Evolutionary conservation across 2,329 filamentous ascomycete species (phyloP), one percentile per base, ranked within the genome.

Genomic region (Fusarium sororula): DNA sequence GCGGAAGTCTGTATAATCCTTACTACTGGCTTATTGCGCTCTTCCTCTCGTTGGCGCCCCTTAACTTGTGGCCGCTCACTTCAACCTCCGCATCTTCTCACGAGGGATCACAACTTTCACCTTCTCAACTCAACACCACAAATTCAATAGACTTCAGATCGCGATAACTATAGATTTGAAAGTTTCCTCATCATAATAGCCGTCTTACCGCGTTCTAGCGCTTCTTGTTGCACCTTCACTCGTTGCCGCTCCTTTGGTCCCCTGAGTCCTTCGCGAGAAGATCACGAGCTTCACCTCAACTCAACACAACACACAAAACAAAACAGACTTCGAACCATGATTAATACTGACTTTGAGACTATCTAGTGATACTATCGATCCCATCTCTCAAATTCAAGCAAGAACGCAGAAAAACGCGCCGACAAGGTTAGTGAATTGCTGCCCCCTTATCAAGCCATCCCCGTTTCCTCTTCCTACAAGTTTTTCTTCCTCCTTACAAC

Each of bases 371-470:
- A 20, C 12, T 17, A 38, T n/a, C 14, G 7, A n/a, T 24, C 20
- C 22, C 7, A 26, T 26, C 32, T 41, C 35, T 28, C 20, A 18
- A 41, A 17, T 4, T 35, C 24, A 38, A 42, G 42, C 22, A 59
- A 51, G 10, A 48, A 13, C 55, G 30, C 41, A 37, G 30, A 58
- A 58, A 11, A 28, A 9, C 26, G n/a, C 28, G 39, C 32, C 62
- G 13, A 30, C 28, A 60, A 74, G 67, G 71, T 72, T 50, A 59
- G 30, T 45, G 50, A 37, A 55, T n/a, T n/a, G 37, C 15, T 42
- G 14, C 15, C 24, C 24, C 35, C 11, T 41, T 13, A 42, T 41
- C 14, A 41, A 55, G 3, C 26, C 14, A 39, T 7, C 32, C 13
- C 35, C 51, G 20, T 54, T 38, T 39, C 35, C 51, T 55, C 35